Evolutionary conservation across 495 filamentous ascomycete genomes (phyloP).

Genomic region (Pyronema omphalodes): DNA sequence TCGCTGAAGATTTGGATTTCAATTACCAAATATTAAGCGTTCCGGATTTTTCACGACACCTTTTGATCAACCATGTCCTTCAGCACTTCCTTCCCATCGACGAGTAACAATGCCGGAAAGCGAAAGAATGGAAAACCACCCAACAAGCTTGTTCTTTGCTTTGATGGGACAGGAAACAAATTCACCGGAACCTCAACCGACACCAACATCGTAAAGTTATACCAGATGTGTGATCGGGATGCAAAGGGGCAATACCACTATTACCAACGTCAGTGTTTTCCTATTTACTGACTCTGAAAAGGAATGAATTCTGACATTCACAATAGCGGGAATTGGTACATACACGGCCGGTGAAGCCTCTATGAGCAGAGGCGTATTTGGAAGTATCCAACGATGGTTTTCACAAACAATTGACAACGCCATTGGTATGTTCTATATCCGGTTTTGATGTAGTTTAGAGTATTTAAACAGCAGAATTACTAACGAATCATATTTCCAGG

Average conservation of each 20-base stretch:
- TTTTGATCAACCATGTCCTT: background rate
- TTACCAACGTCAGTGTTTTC: conserved; percentile 22
- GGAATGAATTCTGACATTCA: background rate
- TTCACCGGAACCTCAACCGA: conserved; percentile 27
- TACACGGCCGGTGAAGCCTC: conserved; percentile 22
- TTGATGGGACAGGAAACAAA: conserved; percentile 31
- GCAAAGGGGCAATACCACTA: conserved; percentile 26
- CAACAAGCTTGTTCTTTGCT: conserved; percentile 28
- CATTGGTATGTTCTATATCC: background rate
- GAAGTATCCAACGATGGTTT: conserved; percentile 2
- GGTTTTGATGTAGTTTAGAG: background rate
- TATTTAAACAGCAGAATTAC: background rate
- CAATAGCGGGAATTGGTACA: conserved; percentile 27
- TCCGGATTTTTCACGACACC: background rate
- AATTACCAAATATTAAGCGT: too few species aligned
- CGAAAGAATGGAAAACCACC: background rate
- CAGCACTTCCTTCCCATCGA: background rate
- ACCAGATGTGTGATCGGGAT: conserved; percentile 26
- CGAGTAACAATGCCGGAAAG: background rate
- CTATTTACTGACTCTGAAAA: background rate
- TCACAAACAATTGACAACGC: background rate
- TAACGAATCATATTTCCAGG: background rate
- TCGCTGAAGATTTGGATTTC: too few species aligned
- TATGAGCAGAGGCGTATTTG: conserved; percentile 14
- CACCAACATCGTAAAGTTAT: conserved; percentile 31